Percentiles rank a stretch among this genome's conserved stretches.
Evolutionary conservation across 768 basidiomycete genomes (phyloP).

Genomic region (Hemileccinum rubropunctum): DNA sequence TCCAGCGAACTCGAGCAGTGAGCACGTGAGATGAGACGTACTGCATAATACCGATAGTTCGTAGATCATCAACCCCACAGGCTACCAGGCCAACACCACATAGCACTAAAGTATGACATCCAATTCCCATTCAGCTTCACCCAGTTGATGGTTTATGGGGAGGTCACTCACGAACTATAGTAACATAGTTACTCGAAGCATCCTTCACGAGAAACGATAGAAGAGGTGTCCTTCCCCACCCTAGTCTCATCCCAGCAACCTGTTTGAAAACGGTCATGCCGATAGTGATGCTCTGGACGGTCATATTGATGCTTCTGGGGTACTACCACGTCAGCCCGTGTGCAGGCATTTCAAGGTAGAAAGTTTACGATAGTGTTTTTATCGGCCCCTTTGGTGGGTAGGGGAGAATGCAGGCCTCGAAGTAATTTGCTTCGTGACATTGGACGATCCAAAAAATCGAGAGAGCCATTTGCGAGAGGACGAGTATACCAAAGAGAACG

Average conservation of each 20-base stretch:
- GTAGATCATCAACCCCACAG: conserved; percentile 1
- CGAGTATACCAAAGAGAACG: conserved; percentile 7
- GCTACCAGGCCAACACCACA: neutral
- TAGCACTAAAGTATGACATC: neutral
- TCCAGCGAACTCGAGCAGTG: neutral
- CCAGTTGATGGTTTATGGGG: neutral
- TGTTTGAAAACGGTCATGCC: conserved; percentile 39
- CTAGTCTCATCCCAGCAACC: conserved; percentile 30
- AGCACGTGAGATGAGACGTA: neutral
- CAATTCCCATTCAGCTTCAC: neutral
- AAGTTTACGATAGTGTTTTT: conserved; percentile 16
- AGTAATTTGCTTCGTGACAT: neutral
- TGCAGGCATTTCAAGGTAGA: neutral
- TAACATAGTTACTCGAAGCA: conserved; percentile 42
- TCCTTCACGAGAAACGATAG: conserved; percentile 43
- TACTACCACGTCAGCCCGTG: neutral
- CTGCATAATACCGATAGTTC: neutral
- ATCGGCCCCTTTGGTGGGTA: neutral
- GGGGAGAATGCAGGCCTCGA: conserved; percentile 27
- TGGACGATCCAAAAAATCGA: conserved; percentile 20
- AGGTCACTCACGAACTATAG: conserved; percentile 36
- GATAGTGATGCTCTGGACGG: conserved; percentile 39
- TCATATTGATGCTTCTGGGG: conserved; percentile 16
- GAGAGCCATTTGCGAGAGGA: conserved; percentile 19
- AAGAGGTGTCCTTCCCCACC: conserved; percentile 43